phyloP scores from a whole-genome alignment of 2,329 filamentous ascomycete species.

The Paecilomyces sp. region DNA sequence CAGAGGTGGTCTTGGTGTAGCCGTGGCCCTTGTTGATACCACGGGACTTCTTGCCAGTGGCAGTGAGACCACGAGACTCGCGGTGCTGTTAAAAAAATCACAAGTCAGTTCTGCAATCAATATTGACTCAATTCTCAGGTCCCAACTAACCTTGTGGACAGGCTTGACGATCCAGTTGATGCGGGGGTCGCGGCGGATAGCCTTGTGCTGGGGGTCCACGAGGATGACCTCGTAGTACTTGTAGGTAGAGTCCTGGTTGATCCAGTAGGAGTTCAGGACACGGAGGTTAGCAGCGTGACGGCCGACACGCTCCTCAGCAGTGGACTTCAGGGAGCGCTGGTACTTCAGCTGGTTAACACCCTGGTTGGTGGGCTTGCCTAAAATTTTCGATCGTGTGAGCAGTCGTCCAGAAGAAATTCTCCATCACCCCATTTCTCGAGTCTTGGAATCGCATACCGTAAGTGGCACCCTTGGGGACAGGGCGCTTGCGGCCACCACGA shows the following conservation, averaged over 20 bases:
- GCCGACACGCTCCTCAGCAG: constrained; percentile 99
- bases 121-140: neutral
- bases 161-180: constrained; percentile 99
- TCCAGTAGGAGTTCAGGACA: constrained; percentile 99
- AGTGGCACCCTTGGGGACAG: constrained; percentile 94
- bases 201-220: constrained; percentile 99
- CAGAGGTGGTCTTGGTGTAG: constrained; percentile 97
- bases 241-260: constrained; percentile 99
- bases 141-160: constrained; percentile 71
- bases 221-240: constrained; percentile 99
- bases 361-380: constrained; percentile 99
- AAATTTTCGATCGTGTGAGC: constrained; percentile 8
- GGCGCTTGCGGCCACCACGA: constrained; percentile 97
- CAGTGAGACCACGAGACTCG: constrained; percentile 92
- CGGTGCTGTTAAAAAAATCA: constrained; percentile 59
- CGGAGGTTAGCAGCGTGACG: constrained; percentile 98
- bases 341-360: constrained; percentile 99
- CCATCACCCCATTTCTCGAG: neutral
- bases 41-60: constrained; percentile 98
- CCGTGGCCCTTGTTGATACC: constrained; percentile 98
- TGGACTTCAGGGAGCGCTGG: constrained; percentile 96
- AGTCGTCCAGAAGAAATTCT: neutral
- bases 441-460: constrained; percentile 63
- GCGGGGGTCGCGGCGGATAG: constrained; percentile 95
- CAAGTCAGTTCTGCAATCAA: constrained; percentile 13